Evolutionary conservation across 495 filamentous ascomycete genomes (phyloP).

Genomic region (Aspergillus ellipticus): DNA sequence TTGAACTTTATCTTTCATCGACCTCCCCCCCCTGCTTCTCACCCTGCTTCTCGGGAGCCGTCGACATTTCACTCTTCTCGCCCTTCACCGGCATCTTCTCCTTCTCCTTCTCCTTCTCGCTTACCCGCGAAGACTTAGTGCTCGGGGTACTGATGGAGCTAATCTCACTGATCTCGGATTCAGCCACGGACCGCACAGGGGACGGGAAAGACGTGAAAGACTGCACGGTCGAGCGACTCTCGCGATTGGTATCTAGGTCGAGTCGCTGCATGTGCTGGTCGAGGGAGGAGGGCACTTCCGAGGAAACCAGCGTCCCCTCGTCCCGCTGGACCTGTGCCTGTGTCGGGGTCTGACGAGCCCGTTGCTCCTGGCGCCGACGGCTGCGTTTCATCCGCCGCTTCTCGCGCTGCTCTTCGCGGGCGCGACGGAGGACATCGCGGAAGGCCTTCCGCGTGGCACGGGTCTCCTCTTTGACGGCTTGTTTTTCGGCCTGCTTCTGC

Average conservation of each 20-base stretch:
- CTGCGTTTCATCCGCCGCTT: constrained; percentile 21
- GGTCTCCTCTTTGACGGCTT: constrained; percentile 39
- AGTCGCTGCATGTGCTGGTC: constrained; percentile 25
- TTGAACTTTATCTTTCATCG: too few species aligned
- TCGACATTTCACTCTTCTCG: not conserved
- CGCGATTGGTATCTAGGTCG: constrained; percentile 16
- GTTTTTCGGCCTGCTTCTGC: constrained; percentile 27
- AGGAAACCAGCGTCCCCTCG: not conserved
- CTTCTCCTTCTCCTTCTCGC: constrained; percentile 6
- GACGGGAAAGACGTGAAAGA: constrained; percentile 11
- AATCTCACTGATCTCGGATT: constrained; percentile 20
- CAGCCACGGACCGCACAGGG: constrained; percentile 13
- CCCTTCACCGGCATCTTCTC: not conserved
- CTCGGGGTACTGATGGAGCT: constrained; percentile 23
- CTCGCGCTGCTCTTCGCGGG: constrained; percentile 39
- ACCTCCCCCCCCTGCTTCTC: not conserved
- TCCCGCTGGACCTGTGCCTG: too few species aligned
- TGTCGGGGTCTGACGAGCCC: constrained; percentile 7
- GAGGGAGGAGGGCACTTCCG: not conserved
- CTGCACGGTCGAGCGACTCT: constrained; percentile 12
- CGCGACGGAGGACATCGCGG: constrained; percentile 36
- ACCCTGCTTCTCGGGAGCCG: not conserved
- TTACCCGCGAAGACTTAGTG: constrained; percentile 17
- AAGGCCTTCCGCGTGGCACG: constrained; percentile 38
- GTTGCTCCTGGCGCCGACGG: constrained; percentile 22